These are phyloP conservation scores for Colletotrichum higginsianum DNA, from an alignment of 2,329 filamentous ascomycete genomes.

Conservation along the genomic window DNA sequence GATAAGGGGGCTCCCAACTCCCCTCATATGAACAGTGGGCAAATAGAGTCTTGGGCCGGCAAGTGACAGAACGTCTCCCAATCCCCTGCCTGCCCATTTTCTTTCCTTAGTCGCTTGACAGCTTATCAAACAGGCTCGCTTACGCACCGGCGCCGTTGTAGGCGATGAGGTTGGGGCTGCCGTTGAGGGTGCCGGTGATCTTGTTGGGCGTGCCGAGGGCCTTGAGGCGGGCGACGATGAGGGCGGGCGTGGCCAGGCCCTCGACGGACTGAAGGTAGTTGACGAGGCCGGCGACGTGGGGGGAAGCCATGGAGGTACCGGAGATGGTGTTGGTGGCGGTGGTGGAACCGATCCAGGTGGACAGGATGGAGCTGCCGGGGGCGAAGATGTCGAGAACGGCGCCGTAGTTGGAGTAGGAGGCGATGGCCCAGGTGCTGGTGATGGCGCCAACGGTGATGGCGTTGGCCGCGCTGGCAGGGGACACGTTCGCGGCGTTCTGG, in stretches of 20 bases:
- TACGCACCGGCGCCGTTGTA: constrained; percentile 59
- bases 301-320: constrained; percentile 75
- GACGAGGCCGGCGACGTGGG: constrained; percentile 73
- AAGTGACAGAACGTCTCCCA: constrained; percentile 27
- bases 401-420: constrained; percentile 67
- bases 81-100: not conserved
- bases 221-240: constrained; percentile 59
- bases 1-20: constrained; percentile 5
- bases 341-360: constrained; percentile 60
- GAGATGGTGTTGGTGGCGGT: constrained; percentile 62
- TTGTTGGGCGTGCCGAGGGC: constrained; percentile 57
- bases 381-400: constrained; percentile 65
- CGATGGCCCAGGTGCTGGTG: constrained; percentile 54
- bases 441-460: constrained; percentile 69
- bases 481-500: constrained; percentile 53
- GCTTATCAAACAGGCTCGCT: not conserved
- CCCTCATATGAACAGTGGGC: constrained; percentile 11
- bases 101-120: not conserved
- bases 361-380: constrained; percentile 62
- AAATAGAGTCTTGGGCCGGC: not conserved
- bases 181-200: constrained; percentile 51
- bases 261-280: constrained; percentile 68
- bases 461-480: constrained; percentile 62
- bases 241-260: constrained; percentile 55
- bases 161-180: constrained; percentile 61